Percentiles rank a stretch among this genome's conserved stretches.
phyloP scores from a whole-genome alignment of 1,284 basidiomycete genomes.

The Malassezia restricta region DNA sequence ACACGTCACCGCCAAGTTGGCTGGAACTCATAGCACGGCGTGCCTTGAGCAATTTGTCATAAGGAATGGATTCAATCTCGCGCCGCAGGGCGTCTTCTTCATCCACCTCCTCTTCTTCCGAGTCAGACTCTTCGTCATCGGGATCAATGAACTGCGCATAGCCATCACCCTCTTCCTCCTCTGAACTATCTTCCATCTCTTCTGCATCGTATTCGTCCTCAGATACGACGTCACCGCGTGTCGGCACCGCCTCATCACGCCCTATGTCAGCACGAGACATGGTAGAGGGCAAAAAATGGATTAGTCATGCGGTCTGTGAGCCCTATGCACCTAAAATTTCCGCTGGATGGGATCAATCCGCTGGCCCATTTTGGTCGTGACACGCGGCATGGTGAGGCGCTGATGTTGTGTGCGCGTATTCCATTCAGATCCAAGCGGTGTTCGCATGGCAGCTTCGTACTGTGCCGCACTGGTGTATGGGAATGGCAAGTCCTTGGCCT shows the following conservation, averaged over 20 bases:
- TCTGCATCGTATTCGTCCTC: neutral
- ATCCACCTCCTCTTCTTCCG: slow-evolving; percentile 21
- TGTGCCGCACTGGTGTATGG: slow-evolving; percentile 84
- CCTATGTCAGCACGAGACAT: too few relatives aligned
- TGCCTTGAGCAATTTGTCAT: slow-evolving; percentile 10
- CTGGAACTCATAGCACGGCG: slow-evolving; percentile 5
- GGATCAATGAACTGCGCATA: slow-evolving; percentile 40
- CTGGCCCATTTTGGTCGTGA: slow-evolving; percentile 32
- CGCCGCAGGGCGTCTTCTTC: neutral
- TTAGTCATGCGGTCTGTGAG: too few relatives aligned
- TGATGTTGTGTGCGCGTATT: slow-evolving; percentile 81
- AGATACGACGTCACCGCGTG: neutral
- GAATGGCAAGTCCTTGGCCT: slow-evolving; percentile 68
- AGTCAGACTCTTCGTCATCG: slow-evolving; percentile 45
- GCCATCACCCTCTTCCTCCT: neutral
- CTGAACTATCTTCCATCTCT: slow-evolving; percentile 10
- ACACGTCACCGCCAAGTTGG: neutral
- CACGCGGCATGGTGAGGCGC: slow-evolving; percentile 49
- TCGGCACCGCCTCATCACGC: neutral
- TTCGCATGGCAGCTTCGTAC: slow-evolving; percentile 69
- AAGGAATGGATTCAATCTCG: slow-evolving; percentile 11
- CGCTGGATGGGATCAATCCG: slow-evolving; percentile 29
- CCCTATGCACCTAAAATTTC: slow-evolving; percentile 4
- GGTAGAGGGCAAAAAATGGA: too few relatives aligned
- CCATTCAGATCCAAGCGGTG: slow-evolving; percentile 80